Percentiles rank a stretch among this genome's conserved stretches.
Evolutionary conservation across 441 rosid species (phyloP).

Genomic region (Pelargonium citronellum): DNA sequence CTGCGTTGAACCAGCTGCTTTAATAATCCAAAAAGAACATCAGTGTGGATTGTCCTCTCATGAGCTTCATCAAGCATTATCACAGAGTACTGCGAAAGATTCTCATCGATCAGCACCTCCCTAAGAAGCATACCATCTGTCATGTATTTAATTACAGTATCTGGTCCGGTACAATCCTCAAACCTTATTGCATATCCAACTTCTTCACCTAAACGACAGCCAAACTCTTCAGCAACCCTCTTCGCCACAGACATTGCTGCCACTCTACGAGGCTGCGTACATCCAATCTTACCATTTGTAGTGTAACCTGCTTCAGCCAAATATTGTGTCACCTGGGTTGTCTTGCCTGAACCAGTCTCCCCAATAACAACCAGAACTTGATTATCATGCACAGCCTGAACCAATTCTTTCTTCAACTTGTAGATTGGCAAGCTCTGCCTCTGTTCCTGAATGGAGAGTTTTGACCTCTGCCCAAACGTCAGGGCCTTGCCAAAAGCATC

Average conservation of each 20-base stretch:
- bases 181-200: conserved; percentile 79
- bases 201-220: conserved; percentile 77
- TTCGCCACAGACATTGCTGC: conserved; percentile 88
- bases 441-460: conserved; percentile 79
- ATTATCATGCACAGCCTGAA: conserved; percentile 82
- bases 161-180: conserved; percentile 89
- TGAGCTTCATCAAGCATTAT: conserved; percentile 90
- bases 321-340: conserved; percentile 79
- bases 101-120: conserved; percentile 67
- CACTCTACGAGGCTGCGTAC: conserved; percentile 86
- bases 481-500: conserved; percentile 73
- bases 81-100: conserved; percentile 66
- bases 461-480: conserved; percentile 73
- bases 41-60: conserved; percentile 83
- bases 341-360: conserved; percentile 87
- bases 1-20: conserved; percentile 69
- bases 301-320: conserved; percentile 84
- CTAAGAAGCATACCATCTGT: conserved; percentile 87
- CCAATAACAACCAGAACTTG: conserved; percentile 83
- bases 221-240: conserved; percentile 88
- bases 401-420: conserved; percentile 70
- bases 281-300: conserved; percentile 71
- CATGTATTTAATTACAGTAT: conserved; percentile 84
- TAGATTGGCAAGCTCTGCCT: conserved; percentile 81
- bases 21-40: conserved; percentile 76